Evolutionary conservation across 352 stramenopile genomes (phyloP), one percentile per base, ranked within the genome.

Genomic region (Phytophthora brassicae): DNA sequence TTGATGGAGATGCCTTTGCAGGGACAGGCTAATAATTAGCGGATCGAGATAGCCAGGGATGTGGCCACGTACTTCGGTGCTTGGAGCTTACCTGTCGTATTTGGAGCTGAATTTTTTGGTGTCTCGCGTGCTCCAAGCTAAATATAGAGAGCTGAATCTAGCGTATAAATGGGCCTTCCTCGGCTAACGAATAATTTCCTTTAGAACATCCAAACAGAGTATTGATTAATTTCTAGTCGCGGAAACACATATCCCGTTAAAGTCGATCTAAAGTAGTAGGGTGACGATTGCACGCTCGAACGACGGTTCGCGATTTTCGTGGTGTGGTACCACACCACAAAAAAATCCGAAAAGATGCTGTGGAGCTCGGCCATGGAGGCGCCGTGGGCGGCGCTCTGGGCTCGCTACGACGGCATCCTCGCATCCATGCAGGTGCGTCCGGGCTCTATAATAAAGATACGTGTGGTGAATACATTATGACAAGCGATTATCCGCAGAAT

Each of bases 361-460:
- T 82, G 73, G 73, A 63, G 46, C 39, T 56, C 56, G 45, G 38
- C 59, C 38, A 20, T 41, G 19, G 53, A 66, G 17, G 63, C 26
- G 8, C 62, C 69, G 12, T 92, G 82, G 82, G 43, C 46, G 16
- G 51, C 53, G 2, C 48, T 61, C 6, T 86, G 70, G 72, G 45
- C 36, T 8, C 62, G 63, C 52, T 92, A 90, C 62, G 70, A 76
- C 39, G 38, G 16, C 4, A 56, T 77, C 14, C 24, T 92, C 8
- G 61, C 65, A 38, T 71, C 66, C 8, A 22, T 81, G 17, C 49
- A 79, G 66, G 81, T 86, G 5, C 11, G 24, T 47, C 1, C 17
- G 2, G 22, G n/a, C 16, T 52, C 23, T 47, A 53, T 52, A 28
- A 9, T 22, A 17, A 11, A 43, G 17, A 22, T 22, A 8, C 9